A percentile compares a stretch with the other conserved stretches of the same genome.
Evolutionary conservation across 495 filamentous ascomycete genomes (phyloP).

Genomic region (Penicillium paxilli): DNA sequence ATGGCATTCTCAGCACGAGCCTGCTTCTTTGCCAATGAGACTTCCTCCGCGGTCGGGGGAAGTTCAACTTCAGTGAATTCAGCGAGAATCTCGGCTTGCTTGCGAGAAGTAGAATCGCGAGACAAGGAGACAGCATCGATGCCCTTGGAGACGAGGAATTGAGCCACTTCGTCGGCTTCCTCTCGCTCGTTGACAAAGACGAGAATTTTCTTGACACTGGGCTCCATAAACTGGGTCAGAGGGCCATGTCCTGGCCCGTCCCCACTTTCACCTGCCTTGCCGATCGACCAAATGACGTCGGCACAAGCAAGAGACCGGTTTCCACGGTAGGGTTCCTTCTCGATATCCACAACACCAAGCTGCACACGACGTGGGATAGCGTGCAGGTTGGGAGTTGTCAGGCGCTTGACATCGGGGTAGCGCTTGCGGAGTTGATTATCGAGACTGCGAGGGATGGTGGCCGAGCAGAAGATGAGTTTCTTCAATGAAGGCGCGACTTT

Average conservation of each 20-base stretch:
- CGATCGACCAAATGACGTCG: constrained; percentile 90
- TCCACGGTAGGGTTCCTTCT: constrained; percentile 84
- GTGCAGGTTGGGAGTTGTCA: constrained; percentile 93
- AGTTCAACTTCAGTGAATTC: constrained; percentile 67
- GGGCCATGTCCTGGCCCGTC: constrained; percentile 32
- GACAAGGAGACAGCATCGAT: constrained; percentile 83
- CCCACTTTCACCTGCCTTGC: constrained; percentile 61
- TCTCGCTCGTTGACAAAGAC: constrained; percentile 99
- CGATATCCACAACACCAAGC: constrained; percentile 87
- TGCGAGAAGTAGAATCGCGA: constrained; percentile 72
- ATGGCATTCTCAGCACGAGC: constrained; percentile 31
- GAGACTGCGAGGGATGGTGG: constrained; percentile 87
- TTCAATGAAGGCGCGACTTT: constrained; percentile 72
- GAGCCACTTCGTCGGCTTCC: constrained; percentile 73
- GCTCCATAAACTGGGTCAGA: constrained; percentile 32
- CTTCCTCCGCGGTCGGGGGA: constrained; percentile 42
- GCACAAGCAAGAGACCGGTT: constrained; percentile 92
- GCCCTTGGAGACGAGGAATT: constrained; percentile 78
- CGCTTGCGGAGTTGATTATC: constrained; percentile 77
- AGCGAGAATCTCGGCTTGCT: constrained; percentile 71
- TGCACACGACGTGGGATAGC: constrained; percentile 94
- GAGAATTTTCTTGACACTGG: constrained; percentile 80
- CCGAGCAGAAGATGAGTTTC: constrained; percentile 93
- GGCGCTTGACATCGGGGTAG: constrained; percentile 78
- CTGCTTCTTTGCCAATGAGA: constrained; percentile 34